Evolutionary conservation across 352 stramenopile genomes (phyloP).

Genomic region (Phytophthora litchii): DNA sequence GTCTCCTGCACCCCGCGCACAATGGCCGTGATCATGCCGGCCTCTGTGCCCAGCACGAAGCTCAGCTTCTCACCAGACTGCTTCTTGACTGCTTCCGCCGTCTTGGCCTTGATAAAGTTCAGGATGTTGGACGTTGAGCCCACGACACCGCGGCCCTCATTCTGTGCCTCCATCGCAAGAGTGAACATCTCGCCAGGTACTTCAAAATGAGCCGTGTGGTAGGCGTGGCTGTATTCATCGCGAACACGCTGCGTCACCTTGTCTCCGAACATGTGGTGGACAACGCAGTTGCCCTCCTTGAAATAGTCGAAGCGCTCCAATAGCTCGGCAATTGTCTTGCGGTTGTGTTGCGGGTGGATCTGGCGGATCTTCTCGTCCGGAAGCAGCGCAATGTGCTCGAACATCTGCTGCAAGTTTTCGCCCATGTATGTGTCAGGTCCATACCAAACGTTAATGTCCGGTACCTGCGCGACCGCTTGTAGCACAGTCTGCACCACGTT

Average conservation of each 20-base stretch:
- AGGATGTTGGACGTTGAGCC: slow-evolving; percentile 98
- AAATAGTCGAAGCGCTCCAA: slow-evolving; percentile 94
- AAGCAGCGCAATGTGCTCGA: slow-evolving; percentile 82
- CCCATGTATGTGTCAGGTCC: slow-evolving; percentile 99
- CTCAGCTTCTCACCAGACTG: slow-evolving; percentile 78
- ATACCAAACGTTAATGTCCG: slow-evolving; percentile 91
- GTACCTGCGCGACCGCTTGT: slow-evolving; percentile 93
- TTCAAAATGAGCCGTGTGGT: slow-evolving; percentile 97
- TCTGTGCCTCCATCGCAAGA: slow-evolving; percentile 95
- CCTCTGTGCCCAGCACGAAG: slow-evolving; percentile 97
- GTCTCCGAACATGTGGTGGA: slow-evolving; percentile 98
- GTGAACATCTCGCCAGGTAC: slow-evolving; percentile 99
- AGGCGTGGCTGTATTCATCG: slow-evolving; percentile 92
- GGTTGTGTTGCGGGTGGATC: slow-evolving; percentile 88
- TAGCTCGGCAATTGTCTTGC: slow-evolving; percentile 78
- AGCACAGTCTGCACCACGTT: slow-evolving; percentile 98
- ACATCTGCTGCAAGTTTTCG: slow-evolving; percentile 96
- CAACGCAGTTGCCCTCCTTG: slow-evolving; percentile 96
- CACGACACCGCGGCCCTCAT: slow-evolving; percentile 91
- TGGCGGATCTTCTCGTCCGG: slow-evolving; percentile 81
- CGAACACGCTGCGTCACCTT: slow-evolving; percentile 93
- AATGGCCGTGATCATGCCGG: slow-evolving; percentile 98
- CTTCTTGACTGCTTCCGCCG: slow-evolving; percentile 78
- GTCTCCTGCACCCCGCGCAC: slow-evolving; percentile 93
- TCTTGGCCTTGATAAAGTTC: slow-evolving; percentile 97